Base-by-base conservation (phyloP, 768 basidiomycete genomes). In the Cystobasidium tubakii region DNA sequence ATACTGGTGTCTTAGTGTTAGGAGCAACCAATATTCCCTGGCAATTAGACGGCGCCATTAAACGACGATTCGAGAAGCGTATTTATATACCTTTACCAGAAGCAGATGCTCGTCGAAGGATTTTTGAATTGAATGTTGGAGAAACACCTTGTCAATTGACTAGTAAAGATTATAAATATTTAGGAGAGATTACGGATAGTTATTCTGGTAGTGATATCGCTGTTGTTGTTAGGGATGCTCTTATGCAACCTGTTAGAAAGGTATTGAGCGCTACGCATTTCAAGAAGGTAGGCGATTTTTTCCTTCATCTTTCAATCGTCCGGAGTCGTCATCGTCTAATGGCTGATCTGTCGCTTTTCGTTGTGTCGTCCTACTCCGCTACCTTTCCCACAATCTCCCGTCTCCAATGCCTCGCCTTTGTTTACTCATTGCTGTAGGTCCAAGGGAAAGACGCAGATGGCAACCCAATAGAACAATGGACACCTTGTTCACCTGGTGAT, bases 211-310 rank as follows among this genome's bases (percentile, higher is more conserved):
- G 91, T 9, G 95, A 98, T 83, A 92, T 99, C 65, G 87, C 94
- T 1, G 89, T 94, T 76, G 85, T 95, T 65, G 95, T 97, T 29
- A 89, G 93, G 72, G 95, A 98, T 79, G 94, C 95, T 0, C 85
- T 99, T 76, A 99, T 98, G 95, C 94, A 98, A 80, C 95, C 95
- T 0, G 91, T 99, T 17, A 88, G 95, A 66, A 98, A 99, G 81
- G 92, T 99, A 55, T 86, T 97, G 62, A 87, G 88, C 25, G 93
- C 96, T 1, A 96, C 93, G 0, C 95, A 99, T 82, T 99, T 99
- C 83, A 92, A 92, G 80, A 79, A 81, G 77, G 83, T 83, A 34
- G 53, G 82, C n/a, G 3, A 3, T 50, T 76, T 31, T n/a, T 0
- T 23, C 25, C 46, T 36, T 15, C 12, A 34, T 27, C 25, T 27